Evolutionary conservation across 495 filamentous ascomycete species (phyloP).

Genomic region (Talaromyces thailandensis): DNA sequence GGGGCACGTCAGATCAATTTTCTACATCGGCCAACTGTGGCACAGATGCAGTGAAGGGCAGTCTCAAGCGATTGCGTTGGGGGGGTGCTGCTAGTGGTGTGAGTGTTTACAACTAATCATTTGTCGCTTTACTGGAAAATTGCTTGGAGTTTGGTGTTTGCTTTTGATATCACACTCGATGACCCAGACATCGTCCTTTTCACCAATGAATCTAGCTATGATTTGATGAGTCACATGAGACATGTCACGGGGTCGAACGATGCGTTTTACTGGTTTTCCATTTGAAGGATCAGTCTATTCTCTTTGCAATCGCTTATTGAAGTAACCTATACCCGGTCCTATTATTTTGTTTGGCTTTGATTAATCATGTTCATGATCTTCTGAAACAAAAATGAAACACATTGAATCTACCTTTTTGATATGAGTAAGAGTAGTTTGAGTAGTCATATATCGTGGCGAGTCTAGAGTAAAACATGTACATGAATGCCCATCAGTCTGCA

Average conservation of each 20-base stretch:
- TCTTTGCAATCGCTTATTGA: neutral
- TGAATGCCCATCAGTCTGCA: neutral
- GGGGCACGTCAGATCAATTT: constrained; percentile 16
- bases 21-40: constrained; percentile 29
- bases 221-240: neutral
- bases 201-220: neutral
- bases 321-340: neutral
- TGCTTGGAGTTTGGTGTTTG: neutral
- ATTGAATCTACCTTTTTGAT: neutral
- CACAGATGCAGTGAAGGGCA: constrained; percentile 33
- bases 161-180: neutral
- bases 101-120: constrained; percentile 7
- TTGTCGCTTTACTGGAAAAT: neutral
- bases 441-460: neutral
- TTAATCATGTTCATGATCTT: neutral
- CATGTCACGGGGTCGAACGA: neutral
- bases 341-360: neutral
- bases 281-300: neutral
- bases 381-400: neutral
- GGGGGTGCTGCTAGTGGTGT: constrained; percentile 28
- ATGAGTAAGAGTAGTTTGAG: too few relatives aligned
- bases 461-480: neutral
- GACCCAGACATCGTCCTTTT: neutral
- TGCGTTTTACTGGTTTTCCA: neutral
- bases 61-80: constrained; percentile 36